Evolutionary conservation across 2,329 filamentous ascomycete genomes (phyloP).

Genomic region (Clonostachys byssicola): DNA sequence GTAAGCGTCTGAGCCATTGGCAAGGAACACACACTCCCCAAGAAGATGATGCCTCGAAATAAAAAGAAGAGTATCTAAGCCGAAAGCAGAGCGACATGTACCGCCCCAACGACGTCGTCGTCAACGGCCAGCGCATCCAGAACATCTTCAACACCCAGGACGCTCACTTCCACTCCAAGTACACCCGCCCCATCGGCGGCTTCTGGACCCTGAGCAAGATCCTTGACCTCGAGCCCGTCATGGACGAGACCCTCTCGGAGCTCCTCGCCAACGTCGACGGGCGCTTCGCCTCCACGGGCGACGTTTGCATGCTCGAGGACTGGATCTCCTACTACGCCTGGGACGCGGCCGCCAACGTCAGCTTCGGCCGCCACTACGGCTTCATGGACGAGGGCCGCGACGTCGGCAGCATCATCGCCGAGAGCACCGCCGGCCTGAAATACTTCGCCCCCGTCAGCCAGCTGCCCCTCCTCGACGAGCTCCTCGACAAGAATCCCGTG

Average conservation of each 20-base stretch:
- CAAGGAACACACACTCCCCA: too few species aligned
- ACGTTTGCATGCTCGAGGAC: constrained; percentile 1
- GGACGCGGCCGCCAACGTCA: constrained; percentile 34
- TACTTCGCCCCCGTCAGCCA: constrained; percentile 19
- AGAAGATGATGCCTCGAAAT: background rate
- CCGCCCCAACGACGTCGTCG: constrained; percentile 7
- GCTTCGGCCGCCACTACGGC: constrained; percentile 32
- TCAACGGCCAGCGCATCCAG: constrained; percentile 7
- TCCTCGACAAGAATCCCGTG: constrained; percentile 21
- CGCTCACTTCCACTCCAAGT: constrained; percentile 7
- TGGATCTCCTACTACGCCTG: constrained; percentile 18
- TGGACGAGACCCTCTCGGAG: constrained; percentile 8
- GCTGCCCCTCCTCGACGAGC: constrained; percentile 16
- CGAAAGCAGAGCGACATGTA: constrained; percentile 9
- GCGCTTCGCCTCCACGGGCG: constrained; percentile 3
- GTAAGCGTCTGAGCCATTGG: too few species aligned
- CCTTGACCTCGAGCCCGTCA: constrained; percentile 8
- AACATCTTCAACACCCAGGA: constrained; percentile 12
- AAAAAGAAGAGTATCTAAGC: background rate
- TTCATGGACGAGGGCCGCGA: constrained; percentile 31
- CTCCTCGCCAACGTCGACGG: constrained; percentile 4
- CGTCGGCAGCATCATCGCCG: constrained; percentile 25
- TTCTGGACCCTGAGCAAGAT: constrained; percentile 8
- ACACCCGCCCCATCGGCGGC: constrained; percentile 6
- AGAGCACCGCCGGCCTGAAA: constrained; percentile 18